phyloP scores from a whole-genome alignment of 148 eudicot genomes.

The Rhododendron simsii region DNA sequence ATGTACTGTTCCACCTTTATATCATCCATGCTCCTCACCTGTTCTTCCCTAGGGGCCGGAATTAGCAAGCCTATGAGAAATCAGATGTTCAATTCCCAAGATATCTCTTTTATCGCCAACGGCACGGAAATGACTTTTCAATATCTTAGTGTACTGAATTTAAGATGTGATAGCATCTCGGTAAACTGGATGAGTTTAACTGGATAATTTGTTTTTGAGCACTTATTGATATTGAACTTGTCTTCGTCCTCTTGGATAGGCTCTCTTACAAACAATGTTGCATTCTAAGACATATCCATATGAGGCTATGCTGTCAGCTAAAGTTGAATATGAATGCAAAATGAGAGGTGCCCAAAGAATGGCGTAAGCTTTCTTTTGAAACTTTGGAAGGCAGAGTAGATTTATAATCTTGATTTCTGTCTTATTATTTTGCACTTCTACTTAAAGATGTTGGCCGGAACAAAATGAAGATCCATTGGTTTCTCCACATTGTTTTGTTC shows the following conservation, averaged over 20 bases:
- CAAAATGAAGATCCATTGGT: not conserved
- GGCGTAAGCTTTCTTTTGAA: slow-evolving; percentile 61
- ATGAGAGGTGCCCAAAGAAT: slow-evolving; percentile 96
- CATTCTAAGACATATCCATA: slow-evolving; percentile 66
- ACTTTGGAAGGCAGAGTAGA: not conserved
- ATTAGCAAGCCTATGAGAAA: not conserved
- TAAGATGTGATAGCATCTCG: not conserved
- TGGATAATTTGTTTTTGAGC: not conserved
- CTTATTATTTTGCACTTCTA: not conserved
- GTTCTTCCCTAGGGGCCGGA: not conserved
- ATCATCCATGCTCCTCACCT: not conserved
- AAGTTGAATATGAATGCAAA: slow-evolving; percentile 95
- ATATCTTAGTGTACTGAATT: not conserved
- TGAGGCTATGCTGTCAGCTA: slow-evolving; percentile 82
- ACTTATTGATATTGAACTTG: not conserved
- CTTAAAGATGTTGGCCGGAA: slow-evolving; percentile 6
- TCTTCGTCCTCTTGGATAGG: slow-evolving; percentile 31
- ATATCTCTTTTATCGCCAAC: not conserved
- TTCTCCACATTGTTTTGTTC: slow-evolving; percentile 5
- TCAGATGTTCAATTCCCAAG: not conserved
- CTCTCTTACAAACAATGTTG: slow-evolving; percentile 77
- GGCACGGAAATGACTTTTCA: not conserved
- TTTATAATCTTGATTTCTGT: not conserved
- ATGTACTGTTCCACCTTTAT: not conserved
- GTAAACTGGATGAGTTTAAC: not conserved